A percentile compares a stretch with the other conserved stretches of the same genome.
These are phyloP conservation scores for Canariomyces notabilis DNA, from an alignment of 2,329 filamentous ascomycete species.

Conservation along the genomic window DNA sequence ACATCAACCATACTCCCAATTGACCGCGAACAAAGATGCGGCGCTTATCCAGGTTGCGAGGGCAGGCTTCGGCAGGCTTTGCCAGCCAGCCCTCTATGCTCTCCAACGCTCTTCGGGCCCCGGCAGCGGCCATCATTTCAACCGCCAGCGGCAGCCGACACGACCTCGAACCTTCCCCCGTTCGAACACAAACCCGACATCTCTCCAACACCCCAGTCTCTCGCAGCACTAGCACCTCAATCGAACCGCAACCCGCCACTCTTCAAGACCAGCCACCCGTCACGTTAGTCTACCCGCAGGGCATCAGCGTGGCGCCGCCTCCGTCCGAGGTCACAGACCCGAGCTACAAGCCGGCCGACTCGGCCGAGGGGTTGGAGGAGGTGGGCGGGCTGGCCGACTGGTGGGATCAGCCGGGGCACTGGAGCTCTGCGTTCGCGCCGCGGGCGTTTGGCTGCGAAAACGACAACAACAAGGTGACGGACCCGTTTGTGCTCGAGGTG, in stretches of 20 bases:
- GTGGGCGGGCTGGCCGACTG: constrained; percentile 45
- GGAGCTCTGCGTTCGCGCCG: constrained; percentile 38
- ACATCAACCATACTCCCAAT: constrained; percentile 5
- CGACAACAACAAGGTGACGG: constrained; percentile 35
- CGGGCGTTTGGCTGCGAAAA: constrained; percentile 42
- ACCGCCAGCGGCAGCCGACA: not conserved
- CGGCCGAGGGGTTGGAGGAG: constrained; percentile 41
- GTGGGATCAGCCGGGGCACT: constrained; percentile 52
- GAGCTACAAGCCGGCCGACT: constrained; percentile 44
- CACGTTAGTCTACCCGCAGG: constrained; percentile 25
- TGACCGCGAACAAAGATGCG: constrained; percentile 19
- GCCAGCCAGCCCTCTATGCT: constrained; percentile 11
- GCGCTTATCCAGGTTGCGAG: constrained; percentile 23
- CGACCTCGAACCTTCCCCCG: not conserved
- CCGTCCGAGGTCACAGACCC: constrained; percentile 30
- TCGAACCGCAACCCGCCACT: not conserved
- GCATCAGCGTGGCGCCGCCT: constrained; percentile 25
- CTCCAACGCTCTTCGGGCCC: constrained; percentile 13
- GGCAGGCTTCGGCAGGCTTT: constrained; percentile 15
- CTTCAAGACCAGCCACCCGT: constrained; percentile 13
- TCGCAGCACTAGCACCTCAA: not conserved
- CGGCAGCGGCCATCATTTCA: constrained; percentile 3
- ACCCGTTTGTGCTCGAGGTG: constrained; percentile 43
- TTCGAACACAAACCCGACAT: constrained; percentile 14
- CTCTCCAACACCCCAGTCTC: constrained; percentile 15